Conservation (phyloP, 257 asterid species). For the Nicotiana obtusifolia region DNA sequence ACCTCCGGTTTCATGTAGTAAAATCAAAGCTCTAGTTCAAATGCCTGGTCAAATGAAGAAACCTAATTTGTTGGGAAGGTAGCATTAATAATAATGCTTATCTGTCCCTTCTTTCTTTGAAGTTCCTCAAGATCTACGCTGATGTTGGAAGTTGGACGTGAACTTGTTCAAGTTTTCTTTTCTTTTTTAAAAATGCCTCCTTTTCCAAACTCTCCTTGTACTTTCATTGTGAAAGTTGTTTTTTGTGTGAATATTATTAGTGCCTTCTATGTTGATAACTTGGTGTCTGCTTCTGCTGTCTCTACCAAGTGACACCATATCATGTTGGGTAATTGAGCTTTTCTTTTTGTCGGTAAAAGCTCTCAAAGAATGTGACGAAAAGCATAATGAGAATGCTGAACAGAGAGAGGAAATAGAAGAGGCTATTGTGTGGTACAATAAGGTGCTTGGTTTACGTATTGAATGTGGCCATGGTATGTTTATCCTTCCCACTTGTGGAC, state of each 20-base stretch:
- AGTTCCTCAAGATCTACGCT: not conserved
- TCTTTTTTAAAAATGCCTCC: not conserved
- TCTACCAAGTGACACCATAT: constrained; percentile 7
- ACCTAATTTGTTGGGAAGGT: not conserved
- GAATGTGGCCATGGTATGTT: constrained; percentile 79
- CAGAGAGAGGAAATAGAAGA: constrained; percentile 63
- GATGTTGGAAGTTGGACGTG: not conserved
- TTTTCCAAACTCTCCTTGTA: not conserved
- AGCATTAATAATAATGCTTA: not conserved
- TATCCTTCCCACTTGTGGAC: not conserved
- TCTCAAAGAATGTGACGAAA: constrained; percentile 45
- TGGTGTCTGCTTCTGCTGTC: not conserved
- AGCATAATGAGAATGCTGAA: constrained; percentile 38
- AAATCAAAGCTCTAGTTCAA: not conserved
- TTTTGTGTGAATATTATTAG: not conserved
- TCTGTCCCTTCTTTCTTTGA: not conserved
- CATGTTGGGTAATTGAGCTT: not conserved
- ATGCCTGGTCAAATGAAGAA: constrained; percentile 1
- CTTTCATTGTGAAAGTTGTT: not conserved
- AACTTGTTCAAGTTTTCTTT: not conserved
- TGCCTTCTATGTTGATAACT: not conserved
- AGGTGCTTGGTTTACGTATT: constrained; percentile 76
- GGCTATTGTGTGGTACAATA: constrained; percentile 85
- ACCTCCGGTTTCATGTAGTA: not conserved
- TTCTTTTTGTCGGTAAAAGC: constrained; percentile 32